Evolutionary conservation across 2,329 filamentous ascomycete genomes (phyloP).

Genomic region (Sporothrix brasiliensis): DNA sequence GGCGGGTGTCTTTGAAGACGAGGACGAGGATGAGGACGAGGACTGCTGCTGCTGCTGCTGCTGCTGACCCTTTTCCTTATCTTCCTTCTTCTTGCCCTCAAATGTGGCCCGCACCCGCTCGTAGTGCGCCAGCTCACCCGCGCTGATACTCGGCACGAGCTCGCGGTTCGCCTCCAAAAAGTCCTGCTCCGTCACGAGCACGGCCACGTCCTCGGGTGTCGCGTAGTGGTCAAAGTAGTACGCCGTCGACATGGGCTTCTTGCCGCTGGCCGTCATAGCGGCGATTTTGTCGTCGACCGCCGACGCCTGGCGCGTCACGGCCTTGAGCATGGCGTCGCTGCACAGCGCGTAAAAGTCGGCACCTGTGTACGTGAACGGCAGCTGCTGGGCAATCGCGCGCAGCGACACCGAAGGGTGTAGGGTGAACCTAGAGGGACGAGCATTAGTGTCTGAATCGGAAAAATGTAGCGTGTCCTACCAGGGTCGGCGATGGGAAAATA

Average conservation of each 20-base stretch:
- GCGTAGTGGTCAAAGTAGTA: slow-evolving; percentile 96
- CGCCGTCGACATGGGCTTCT: slow-evolving; percentile 71
- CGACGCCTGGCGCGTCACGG: slow-evolving; percentile 86
- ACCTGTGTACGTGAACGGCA: slow-evolving; percentile 96
- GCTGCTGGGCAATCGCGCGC: slow-evolving; percentile 67
- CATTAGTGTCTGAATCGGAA: not conserved
- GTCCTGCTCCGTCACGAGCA: slow-evolving; percentile 87
- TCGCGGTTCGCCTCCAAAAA: slow-evolving; percentile 81
- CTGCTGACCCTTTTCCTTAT: slow-evolving; percentile 42
- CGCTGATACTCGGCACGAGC: slow-evolving; percentile 89
- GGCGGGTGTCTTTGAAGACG: slow-evolving; percentile 29
- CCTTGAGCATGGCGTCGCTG: slow-evolving; percentile 98
- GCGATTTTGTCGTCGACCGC: slow-evolving; percentile 82
- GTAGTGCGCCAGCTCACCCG: slow-evolving; percentile 89
- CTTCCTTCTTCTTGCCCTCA: slow-evolving; percentile 63
- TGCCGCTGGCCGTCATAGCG: slow-evolving; percentile 58
- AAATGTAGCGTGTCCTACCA: slow-evolving; percentile 7
- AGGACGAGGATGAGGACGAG: slow-evolving; percentile 1
- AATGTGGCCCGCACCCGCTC: slow-evolving; percentile 81
- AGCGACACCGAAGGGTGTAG: slow-evolving; percentile 80
- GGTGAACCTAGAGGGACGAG: slow-evolving; percentile 65
- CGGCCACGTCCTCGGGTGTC: slow-evolving; percentile 76
- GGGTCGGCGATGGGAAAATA: slow-evolving; percentile 6
- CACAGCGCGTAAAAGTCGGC: slow-evolving; percentile 97
- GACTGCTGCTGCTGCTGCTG: slow-evolving; percentile 47